Evolutionary conservation across 2,329 filamentous ascomycete genomes (phyloP).

Genomic region (Pestalotiopsis sp.): DNA sequence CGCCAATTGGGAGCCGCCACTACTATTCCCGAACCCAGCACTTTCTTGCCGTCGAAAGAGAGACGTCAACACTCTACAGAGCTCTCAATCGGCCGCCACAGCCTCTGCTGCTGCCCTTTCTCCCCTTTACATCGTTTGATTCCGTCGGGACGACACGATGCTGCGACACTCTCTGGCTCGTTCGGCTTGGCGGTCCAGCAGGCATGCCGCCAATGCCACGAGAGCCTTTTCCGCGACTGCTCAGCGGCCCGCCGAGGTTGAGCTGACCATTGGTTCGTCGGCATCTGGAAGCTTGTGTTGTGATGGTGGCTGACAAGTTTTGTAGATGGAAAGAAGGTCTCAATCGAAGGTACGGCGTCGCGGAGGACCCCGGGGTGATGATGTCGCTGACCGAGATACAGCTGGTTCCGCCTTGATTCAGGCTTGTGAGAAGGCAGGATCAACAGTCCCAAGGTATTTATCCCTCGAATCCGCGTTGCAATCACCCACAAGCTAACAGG

Average conservation of each 20-base stretch:
- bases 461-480: no score
- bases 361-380: slow-evolving; percentile 14
- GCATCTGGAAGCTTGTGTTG: slow-evolving; percentile 15
- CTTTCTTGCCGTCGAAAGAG: slow-evolving; percentile 4
- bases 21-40: slow-evolving; percentile 10
- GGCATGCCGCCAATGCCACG: slow-evolving; percentile 60
- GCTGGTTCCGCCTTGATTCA: slow-evolving; percentile 97
- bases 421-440: slow-evolving; percentile 97
- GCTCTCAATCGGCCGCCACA: slow-evolving; percentile 25
- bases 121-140: slow-evolving; percentile 40
- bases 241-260: slow-evolving; percentile 84
- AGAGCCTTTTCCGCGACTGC: slow-evolving; percentile 82
- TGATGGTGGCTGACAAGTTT: slow-evolving; percentile 20
- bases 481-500: slow-evolving; percentile 32
- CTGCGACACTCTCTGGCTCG: slow-evolving; percentile 69
- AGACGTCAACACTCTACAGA: slow-evolving; percentile 16
- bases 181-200: slow-evolving; percentile 68
- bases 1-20: slow-evolving; percentile 9
- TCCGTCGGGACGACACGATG: slow-evolving; percentile 65
- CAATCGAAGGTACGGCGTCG: slow-evolving; percentile 78
- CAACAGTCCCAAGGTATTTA: slow-evolving; percentile 78
- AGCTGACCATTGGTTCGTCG: slow-evolving; percentile 86
- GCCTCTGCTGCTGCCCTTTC: slow-evolving; percentile 24
- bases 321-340: slow-evolving; percentile 94
- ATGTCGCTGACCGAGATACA: slow-evolving; percentile 49